Evolutionary conservation across 495 filamentous ascomycete species (phyloP), one percentile per base, ranked within the genome.

Genomic region (Aspergillus panamensis): DNA sequence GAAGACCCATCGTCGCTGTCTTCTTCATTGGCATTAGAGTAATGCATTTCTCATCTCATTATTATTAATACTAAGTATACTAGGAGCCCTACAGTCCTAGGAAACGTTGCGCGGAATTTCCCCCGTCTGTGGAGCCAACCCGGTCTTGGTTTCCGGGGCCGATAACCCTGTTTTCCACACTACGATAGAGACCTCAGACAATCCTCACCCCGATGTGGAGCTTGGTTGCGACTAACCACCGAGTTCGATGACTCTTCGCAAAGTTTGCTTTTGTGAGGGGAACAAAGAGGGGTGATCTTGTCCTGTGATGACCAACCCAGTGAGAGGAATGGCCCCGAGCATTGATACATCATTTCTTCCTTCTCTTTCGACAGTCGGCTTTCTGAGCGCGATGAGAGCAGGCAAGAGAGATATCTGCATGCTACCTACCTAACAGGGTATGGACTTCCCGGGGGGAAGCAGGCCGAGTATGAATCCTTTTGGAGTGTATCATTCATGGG

Each of bases 81-180:
- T 2, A 25, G 25, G 25, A 25, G 25, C 25, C 25, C 25, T 25
- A 5, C 25, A 25, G 2, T 25, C 25, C 25, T 25, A 25, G 25
- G 25, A n/a, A n/a, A 25, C 25, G 25, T 25, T 25, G 25, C 25
- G 20, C 42, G 42, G 42, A 45, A 45, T 45, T 21, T 19, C 16
- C 19, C 42, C 9, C 16, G 42, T 16, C 42, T 20, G 42, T 45
- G 42, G 42, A 45, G 16, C 19, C 19, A 17, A 20, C 42, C 42
- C 42, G 42, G 42, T 4, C 42, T 21, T 45, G 42, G 42, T 45
- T 19, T 21, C 42, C n/a, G 42, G 42, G 42, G 42, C 42, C 42
- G 42, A 45, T 17, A 45, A 45, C 16, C 19, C n/a, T 45, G 42
- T 45, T 45, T 45, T 20, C 42, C 14, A 45, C 42, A 45, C 42